A percentile compares a stretch with the other conserved stretches of the same genome.
Evolutionary conservation across 768 basidiomycete genomes (phyloP).

Genomic region (Botryobasidium botryosum): DNA sequence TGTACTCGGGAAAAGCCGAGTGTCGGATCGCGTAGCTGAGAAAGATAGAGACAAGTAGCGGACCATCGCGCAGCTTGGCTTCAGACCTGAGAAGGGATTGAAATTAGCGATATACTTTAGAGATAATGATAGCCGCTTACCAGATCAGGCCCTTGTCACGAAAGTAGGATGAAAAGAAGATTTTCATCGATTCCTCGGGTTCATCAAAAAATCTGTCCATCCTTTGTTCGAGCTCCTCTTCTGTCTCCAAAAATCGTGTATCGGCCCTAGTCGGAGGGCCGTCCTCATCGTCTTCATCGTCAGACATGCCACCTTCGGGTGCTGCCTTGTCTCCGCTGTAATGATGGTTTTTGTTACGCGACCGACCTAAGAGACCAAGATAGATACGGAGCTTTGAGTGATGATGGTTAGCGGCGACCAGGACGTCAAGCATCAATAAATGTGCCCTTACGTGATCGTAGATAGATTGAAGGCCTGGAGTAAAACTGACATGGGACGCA

Average conservation of each 20-base stretch:
- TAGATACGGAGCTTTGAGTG: conserved; percentile 39
- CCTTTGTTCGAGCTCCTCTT: conserved; percentile 15
- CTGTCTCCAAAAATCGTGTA: not conserved
- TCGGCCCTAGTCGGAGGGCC: not conserved
- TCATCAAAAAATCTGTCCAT: conserved; percentile 40
- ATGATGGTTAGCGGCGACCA: not conserved
- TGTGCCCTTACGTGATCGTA: conserved; percentile 44
- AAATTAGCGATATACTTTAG: no score
- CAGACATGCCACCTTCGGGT: conserved; percentile 11
- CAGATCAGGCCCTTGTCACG: conserved; percentile 51
- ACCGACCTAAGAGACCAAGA: conserved; percentile 30
- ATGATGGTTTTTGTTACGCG: not conserved
- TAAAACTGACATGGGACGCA: conserved; percentile 18
- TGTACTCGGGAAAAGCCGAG: conserved; percentile 35
- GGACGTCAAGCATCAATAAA: not conserved
- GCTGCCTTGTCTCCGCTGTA: not conserved
- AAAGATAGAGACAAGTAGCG: conserved; percentile 43
- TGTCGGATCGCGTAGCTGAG: conserved; percentile 42
- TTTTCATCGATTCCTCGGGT: conserved; percentile 37
- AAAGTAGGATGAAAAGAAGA: conserved; percentile 59
- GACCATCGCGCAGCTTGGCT: conserved; percentile 31
- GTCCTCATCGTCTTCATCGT: conserved; percentile 22
- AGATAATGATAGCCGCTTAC: conserved; percentile 23
- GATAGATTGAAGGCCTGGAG: conserved; percentile 24
- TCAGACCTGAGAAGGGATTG: no score